These are phyloP conservation scores for Filobasidium floriforme DNA, from an alignment of 768 basidiomycete genomes.

Conservation along the genomic window DNA sequence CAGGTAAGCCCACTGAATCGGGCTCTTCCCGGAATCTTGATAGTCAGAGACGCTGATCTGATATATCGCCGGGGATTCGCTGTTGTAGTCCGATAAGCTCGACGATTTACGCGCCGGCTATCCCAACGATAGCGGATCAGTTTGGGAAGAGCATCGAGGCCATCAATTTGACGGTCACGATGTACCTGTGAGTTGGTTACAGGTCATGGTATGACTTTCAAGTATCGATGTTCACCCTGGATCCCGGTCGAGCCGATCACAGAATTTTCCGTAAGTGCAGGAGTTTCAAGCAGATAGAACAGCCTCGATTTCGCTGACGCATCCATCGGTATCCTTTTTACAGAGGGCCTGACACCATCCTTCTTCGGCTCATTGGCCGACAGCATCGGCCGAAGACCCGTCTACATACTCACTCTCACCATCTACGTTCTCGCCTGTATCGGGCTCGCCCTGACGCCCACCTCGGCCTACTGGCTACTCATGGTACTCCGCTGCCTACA, in stretches of 20 bases:
- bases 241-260: neutral
- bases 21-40: neutral
- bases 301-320: neutral
- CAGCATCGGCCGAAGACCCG: slow-evolving; percentile 36
- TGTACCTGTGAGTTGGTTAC: slow-evolving; percentile 52
- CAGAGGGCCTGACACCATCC: slow-evolving; percentile 48
- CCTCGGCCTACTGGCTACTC: slow-evolving; percentile 65
- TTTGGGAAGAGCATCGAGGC: slow-evolving; percentile 63
- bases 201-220: neutral
- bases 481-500: slow-evolving; percentile 73
- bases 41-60: neutral
- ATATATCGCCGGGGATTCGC: too few species aligned
- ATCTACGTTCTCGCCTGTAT: slow-evolving; percentile 63
- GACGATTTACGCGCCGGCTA: slow-evolving; percentile 71
- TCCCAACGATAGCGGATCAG: slow-evolving; percentile 58
- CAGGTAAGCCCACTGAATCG: slow-evolving; percentile 13
- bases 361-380: slow-evolving; percentile 62
- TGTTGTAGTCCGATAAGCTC: slow-evolving; percentile 54
- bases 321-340: slow-evolving; percentile 11
- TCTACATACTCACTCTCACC: slow-evolving; percentile 54
- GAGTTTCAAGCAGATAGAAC: neutral
- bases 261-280: neutral
- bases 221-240: neutral
- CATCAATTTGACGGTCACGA: slow-evolving; percentile 72
- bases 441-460: slow-evolving; percentile 54